phyloP scores from a whole-genome alignment of 495 filamentous ascomycete species.

The Staphylotrichum longicolle region DNA sequence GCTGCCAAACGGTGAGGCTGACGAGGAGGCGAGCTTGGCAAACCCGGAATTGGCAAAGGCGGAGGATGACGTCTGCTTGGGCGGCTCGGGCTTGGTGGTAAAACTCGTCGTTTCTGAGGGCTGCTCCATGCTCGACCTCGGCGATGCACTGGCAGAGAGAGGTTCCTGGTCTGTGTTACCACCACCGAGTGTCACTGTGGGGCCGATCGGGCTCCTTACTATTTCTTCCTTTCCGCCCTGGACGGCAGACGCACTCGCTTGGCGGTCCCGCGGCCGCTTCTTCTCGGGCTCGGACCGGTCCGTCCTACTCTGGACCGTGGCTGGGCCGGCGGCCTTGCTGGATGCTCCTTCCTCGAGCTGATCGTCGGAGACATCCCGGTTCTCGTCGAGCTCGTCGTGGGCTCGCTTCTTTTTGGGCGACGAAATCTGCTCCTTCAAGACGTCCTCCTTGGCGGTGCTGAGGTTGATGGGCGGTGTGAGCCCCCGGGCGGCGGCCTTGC shows the following conservation, averaged over 20 bases:
- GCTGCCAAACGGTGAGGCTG: slow-evolving; percentile 44
- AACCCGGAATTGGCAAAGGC: slow-evolving; percentile 54
- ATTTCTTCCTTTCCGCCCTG: slow-evolving; percentile 25
- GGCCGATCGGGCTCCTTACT: slow-evolving; percentile 18
- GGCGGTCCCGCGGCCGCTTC: slow-evolving; percentile 51
- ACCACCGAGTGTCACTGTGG: neutral
- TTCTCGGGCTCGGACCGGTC: slow-evolving; percentile 54
- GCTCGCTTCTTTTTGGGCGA: slow-evolving; percentile 60
- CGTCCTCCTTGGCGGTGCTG: slow-evolving; percentile 34
- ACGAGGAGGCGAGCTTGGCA: slow-evolving; percentile 48
- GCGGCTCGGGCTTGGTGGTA: slow-evolving; percentile 18
- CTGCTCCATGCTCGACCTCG: slow-evolving; percentile 28
- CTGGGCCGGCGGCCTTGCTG: slow-evolving; percentile 24
- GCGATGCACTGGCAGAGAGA: slow-evolving; percentile 22
- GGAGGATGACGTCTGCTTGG: slow-evolving; percentile 38
- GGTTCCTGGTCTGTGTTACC: slow-evolving; percentile 24
- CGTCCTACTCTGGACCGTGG: slow-evolving; percentile 38
- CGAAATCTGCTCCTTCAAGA: slow-evolving; percentile 45
- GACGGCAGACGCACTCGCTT: slow-evolving; percentile 24
- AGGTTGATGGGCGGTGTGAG: slow-evolving; percentile 36
- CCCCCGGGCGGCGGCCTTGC: neutral
- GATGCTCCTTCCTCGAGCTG: slow-evolving; percentile 37
- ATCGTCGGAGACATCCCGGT: slow-evolving; percentile 39
- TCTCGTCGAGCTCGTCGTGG: slow-evolving; percentile 50
- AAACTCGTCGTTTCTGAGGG: slow-evolving; percentile 2